phyloP scores from a whole-genome alignment of 352 stramenopile species.

The Globisporangium emineosum region DNA sequence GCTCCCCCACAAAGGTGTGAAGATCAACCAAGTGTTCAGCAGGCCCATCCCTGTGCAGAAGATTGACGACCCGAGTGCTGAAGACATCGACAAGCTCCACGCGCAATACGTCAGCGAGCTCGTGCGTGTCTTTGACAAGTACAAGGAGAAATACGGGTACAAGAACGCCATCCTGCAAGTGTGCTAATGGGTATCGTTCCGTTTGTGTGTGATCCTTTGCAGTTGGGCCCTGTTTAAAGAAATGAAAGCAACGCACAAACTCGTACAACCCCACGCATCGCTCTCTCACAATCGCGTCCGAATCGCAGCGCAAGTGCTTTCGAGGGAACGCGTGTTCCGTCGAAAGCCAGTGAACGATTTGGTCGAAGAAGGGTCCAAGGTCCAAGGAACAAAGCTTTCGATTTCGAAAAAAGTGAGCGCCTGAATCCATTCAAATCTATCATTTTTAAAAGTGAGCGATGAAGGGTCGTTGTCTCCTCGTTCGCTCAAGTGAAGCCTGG shows the following conservation, averaged over 20 bases:
- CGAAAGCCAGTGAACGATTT: too few species aligned
- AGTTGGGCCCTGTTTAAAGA: not conserved
- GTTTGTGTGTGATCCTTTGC: not conserved
- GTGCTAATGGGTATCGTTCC: slow-evolving; percentile 28
- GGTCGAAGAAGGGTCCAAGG: too few species aligned
- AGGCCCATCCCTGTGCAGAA: slow-evolving; percentile 70
- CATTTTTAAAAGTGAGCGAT: too few species aligned
- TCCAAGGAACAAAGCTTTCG: too few species aligned
- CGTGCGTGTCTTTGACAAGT: slow-evolving; percentile 77
- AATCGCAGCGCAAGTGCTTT: slow-evolving; percentile 19
- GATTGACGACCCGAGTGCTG: slow-evolving; percentile 44
- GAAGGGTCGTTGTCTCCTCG: too few species aligned
- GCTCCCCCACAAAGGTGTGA: slow-evolving; percentile 50
- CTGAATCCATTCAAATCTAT: too few species aligned
- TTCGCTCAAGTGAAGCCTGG: too few species aligned
- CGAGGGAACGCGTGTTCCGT: slow-evolving; percentile 21
- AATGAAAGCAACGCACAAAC: slow-evolving; percentile 24
- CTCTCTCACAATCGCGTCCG: slow-evolving; percentile 20
- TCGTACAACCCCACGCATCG: slow-evolving; percentile 18
- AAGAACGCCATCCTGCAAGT: slow-evolving; percentile 52
- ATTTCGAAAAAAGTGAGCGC: too few species aligned
- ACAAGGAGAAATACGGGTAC: slow-evolving; percentile 78
- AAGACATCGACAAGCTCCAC: slow-evolving; percentile 71
- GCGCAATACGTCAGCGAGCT: slow-evolving; percentile 65
- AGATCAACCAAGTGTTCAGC: slow-evolving; percentile 69